Conservation (phyloP, 2,329 filamentous ascomycete species). For the Diaporthe destruens region DNA sequence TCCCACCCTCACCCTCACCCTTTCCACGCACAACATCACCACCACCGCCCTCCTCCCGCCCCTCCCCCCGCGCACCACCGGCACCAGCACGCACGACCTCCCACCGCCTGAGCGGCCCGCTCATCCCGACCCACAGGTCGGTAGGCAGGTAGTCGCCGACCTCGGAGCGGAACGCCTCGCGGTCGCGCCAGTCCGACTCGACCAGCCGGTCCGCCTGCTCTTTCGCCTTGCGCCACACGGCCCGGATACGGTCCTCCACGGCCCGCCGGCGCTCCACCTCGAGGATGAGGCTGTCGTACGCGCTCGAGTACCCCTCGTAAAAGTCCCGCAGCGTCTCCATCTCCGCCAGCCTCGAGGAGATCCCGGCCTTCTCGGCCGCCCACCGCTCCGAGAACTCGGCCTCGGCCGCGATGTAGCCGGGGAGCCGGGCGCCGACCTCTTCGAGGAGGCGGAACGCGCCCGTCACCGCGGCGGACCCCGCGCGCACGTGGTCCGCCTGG, state of each 20-base stretch:
- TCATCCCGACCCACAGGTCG: slow-evolving; percentile 87
- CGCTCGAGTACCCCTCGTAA: slow-evolving; percentile 86
- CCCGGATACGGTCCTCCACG: slow-evolving; percentile 79
- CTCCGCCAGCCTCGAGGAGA: slow-evolving; percentile 78
- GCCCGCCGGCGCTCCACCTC: slow-evolving; percentile 83
- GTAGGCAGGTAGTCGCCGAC: slow-evolving; percentile 89
- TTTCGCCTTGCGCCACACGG: slow-evolving; percentile 81
- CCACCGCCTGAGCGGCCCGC: slow-evolving; percentile 67
- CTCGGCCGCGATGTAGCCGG: slow-evolving; percentile 73
- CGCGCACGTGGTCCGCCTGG: slow-evolving; percentile 69
- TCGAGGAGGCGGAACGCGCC: slow-evolving; percentile 76
- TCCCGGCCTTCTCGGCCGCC: slow-evolving; percentile 79
- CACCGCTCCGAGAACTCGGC: slow-evolving; percentile 75
- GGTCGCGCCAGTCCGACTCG: slow-evolving; percentile 77
- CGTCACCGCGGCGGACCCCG: slow-evolving; percentile 69
- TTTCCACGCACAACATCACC: too few species aligned
- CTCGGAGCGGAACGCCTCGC: slow-evolving; percentile 83
- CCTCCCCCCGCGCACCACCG: background rate
- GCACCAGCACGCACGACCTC: slow-evolving; percentile 56
- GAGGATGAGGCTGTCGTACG: slow-evolving; percentile 86
- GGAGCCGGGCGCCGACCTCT: slow-evolving; percentile 74
- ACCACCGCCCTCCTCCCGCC: background rate
- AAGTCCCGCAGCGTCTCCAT: slow-evolving; percentile 83
- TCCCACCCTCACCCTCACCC: too few species aligned
- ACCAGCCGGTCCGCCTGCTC: slow-evolving; percentile 81